Evolutionary conservation across 352 stramenopile species (phyloP).

Genomic region (Globisporangium cystogenes): DNA sequence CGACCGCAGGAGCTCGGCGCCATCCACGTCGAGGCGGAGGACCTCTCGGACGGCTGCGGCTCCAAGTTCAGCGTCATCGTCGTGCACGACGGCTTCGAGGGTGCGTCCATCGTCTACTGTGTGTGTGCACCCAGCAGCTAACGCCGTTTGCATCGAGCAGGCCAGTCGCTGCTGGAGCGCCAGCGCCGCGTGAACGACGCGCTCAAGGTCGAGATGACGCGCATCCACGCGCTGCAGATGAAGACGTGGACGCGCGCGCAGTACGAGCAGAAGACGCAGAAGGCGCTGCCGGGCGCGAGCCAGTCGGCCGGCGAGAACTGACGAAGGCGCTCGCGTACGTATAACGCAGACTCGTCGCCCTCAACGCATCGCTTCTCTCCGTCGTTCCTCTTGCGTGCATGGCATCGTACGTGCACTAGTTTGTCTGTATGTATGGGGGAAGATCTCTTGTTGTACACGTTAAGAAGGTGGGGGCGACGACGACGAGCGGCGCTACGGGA

Average conservation of each 20-base stretch:
- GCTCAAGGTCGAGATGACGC: constrained; percentile 79
- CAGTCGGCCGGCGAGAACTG: constrained; percentile 59
- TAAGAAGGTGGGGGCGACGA: background rate
- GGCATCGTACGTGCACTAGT: no score
- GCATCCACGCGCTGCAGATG: constrained; percentile 83
- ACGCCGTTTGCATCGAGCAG: no score
- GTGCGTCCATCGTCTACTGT: constrained; percentile 8
- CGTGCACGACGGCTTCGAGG: constrained; percentile 76
- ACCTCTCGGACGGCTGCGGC: constrained; percentile 78
- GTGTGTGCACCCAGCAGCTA: no score
- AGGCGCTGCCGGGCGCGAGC: constrained; percentile 31
- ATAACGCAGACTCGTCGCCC: no score
- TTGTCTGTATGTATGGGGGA: background rate
- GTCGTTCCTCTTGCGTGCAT: no score
- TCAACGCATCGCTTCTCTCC: no score
- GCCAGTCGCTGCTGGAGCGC: constrained; percentile 68
- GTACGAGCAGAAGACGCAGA: constrained; percentile 79
- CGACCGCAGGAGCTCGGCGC: constrained; percentile 50
- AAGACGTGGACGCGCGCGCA: constrained; percentile 81
- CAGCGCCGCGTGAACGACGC: constrained; percentile 76
- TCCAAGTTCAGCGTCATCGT: constrained; percentile 84
- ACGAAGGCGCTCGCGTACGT: no score
- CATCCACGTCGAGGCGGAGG: constrained; percentile 58
- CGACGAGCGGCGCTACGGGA: background rate
- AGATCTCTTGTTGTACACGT: background rate